These are phyloP conservation scores for Mangifera indica DNA, from an alignment of 345 rosid genomes.

Conservation along the genomic window DNA sequence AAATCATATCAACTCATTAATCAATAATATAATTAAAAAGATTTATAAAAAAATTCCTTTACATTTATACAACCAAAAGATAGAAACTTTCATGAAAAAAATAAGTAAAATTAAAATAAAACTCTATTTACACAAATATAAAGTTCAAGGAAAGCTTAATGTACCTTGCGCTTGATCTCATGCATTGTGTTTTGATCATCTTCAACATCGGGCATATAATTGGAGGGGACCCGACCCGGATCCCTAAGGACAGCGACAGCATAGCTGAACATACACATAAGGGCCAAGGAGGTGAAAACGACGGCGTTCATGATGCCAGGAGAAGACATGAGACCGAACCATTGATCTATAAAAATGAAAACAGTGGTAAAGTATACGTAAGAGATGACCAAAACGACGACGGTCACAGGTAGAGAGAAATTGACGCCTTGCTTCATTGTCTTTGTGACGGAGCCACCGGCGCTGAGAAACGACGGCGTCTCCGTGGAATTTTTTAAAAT, in stretches of 20 bases:
- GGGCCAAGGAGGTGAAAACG: conserved; percentile 64
- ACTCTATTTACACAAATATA: neutral
- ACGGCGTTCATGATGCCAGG: conserved; percentile 75
- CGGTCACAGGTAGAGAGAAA: conserved; percentile 66
- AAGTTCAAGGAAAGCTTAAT: neutral
- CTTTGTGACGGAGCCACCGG: conserved; percentile 56
- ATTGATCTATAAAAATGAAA: conserved; percentile 77
- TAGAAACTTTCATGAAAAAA: neutral
- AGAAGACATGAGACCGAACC: conserved; percentile 83
- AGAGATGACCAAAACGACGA: conserved; percentile 58
- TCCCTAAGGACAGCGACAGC: conserved; percentile 57
- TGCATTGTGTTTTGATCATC: conserved; percentile 60
- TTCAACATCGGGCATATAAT: conserved; percentile 76
- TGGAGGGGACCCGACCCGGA: conserved; percentile 81
- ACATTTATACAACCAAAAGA: neutral
- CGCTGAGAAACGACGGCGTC: conserved; percentile 66
- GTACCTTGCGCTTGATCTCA: conserved; percentile 94
- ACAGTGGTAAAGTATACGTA: conserved; percentile 70
- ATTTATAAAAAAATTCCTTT: neutral
- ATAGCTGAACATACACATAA: conserved; percentile 64
- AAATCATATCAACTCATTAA: neutral
- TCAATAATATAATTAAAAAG: neutral
- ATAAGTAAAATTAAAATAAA: neutral
- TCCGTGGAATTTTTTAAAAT: conserved; percentile 25
- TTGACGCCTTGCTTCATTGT: conserved; percentile 56